Base-by-base conservation (phyloP, 768 basidiomycete genomes). In the Punctularia strigosozonata region DNA sequence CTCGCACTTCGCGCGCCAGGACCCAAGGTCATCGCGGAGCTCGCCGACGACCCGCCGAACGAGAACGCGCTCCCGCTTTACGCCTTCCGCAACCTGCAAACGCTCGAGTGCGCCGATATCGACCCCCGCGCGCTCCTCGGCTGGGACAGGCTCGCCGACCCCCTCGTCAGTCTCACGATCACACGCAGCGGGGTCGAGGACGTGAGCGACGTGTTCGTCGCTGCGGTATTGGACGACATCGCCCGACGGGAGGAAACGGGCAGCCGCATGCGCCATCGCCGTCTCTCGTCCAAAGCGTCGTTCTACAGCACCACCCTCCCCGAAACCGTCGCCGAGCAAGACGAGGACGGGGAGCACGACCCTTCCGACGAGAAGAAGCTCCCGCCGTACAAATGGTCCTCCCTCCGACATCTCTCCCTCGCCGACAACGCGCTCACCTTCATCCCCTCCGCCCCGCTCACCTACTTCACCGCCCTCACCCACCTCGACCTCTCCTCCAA, bases 401-500 rank as follows among this genome's bases (percentile, higher is more conserved):
- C 75, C 44, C 68, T 94, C 25, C 77, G 74, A 50, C 70, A 82
- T 50, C 66, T 94, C 4, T 85, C 74, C 19, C 67, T 92, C 4
- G 64, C 82, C 25, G 82, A 88, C 57, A 92, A 91, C 50, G 69
- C 73, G 13, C 64, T 90, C 43, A 87, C 87, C 10, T 87, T 80
- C 58, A 62, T 90, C 45, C 80, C 88, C n/a, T 53, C 75, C 19
- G 69, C 75, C 15, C 61, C 73, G 10, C 63, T 88, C 24, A 68
- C 72, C 5, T 71, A 77, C 52, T 70, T 92, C 38, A 73, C 77
- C 31, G 72, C 80, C 4, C 60, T 97, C 30, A 81, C 80, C 0
- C 76, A 87, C 54, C 75, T 94, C 45, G 88, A 94, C 58, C 71
- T 94, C 30, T 91, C 90, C 15, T 85, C 84, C 30, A 95, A 95